Base-by-base conservation (phyloP, 805 yeast species). In the Starmerella davenportii region DNA sequence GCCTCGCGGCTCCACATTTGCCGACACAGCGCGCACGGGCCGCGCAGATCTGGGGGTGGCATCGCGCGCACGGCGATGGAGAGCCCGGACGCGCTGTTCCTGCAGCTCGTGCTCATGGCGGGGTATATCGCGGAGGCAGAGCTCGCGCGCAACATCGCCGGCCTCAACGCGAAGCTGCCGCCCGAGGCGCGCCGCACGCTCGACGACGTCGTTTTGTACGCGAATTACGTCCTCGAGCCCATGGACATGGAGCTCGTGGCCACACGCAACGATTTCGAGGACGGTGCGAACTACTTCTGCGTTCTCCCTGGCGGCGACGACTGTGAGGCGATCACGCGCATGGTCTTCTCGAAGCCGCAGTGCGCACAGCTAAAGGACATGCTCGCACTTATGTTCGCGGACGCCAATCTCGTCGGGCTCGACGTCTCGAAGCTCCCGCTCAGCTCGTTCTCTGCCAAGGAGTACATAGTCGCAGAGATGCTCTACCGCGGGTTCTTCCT, bases 291-390 rank as follows among this genome's bases (percentile, higher is more conserved):
- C 33, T 35, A 17, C 36, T 39, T 28, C 27, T 36, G 30, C 13
- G 36, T 46, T 9, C 34, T 42, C n/a, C 20, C 17, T 28, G 33
- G 20, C 14, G 41, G 29, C 20, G 36, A 34, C 7, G 30, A 40
- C 9, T 28, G 36, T 4, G 34, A 30, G 15, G 19, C 27, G 9
- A 15, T 37, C 17, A 40, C 35, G 39, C 23, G 32, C n/a, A 16
- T 35, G 16, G 25, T 37, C 8, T 21, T 45, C 34, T 7, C 39
- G 15, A 23, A 25, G 4, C 14, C 30, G 5, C 41, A 36, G 2
- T 39, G 40, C 2, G 34, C 39, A 19, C 42, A 42, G 30, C 27
- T 46, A n/a, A 42, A 40, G 36, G 30, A 42, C n/a, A 34, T 46
- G 30, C 37, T 46, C 14, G 43, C 29, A 15, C 5, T 18, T 3